Percentiles rank a stretch among this genome's conserved stretches.
These are phyloP conservation scores for Podospora sp. DNA, from an alignment of 495 filamentous ascomycete genomes.

Conservation along the genomic window DNA sequence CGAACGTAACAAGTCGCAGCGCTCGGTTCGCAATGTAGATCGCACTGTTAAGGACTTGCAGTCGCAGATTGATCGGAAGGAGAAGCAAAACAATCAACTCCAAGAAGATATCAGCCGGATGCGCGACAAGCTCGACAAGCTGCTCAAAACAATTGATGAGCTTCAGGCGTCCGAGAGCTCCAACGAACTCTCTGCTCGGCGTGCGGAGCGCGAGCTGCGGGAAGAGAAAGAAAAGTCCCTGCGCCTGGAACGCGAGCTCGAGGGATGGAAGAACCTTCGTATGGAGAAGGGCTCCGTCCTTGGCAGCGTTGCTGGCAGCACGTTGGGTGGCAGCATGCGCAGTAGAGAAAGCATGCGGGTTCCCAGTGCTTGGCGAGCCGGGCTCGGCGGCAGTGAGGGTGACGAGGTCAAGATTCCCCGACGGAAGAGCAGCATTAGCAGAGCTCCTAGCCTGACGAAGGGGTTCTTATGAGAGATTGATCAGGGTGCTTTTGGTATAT, in stretches of 20 bases:
- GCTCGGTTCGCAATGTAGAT: slow-evolving; percentile 89
- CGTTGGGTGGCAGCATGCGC: slow-evolving; percentile 39
- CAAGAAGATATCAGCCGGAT: slow-evolving; percentile 78
- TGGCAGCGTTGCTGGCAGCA: slow-evolving; percentile 30
- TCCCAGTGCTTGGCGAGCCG: slow-evolving; percentile 36
- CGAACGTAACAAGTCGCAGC: slow-evolving; percentile 74
- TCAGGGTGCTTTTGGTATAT: background rate
- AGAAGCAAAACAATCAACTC: slow-evolving; percentile 78
- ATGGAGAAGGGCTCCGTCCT: slow-evolving; percentile 57
- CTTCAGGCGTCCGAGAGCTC: slow-evolving; percentile 82
- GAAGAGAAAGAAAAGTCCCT: slow-evolving; percentile 86
- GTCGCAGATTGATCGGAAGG: slow-evolving; percentile 86
- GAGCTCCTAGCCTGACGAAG: slow-evolving; percentile 56
- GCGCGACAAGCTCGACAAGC: slow-evolving; percentile 85
- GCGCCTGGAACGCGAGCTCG: slow-evolving; percentile 84
- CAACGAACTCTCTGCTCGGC: slow-evolving; percentile 74
- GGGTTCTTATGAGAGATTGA: slow-evolving; percentile 51
- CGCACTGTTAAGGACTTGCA: slow-evolving; percentile 93
- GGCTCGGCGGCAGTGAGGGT: slow-evolving; percentile 18
- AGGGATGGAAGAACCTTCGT: slow-evolving; percentile 77
- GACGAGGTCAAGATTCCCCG: slow-evolving; percentile 55
- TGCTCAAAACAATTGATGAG: slow-evolving; percentile 89
- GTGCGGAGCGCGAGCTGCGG: slow-evolving; percentile 85
- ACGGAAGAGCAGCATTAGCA: slow-evolving; percentile 58
- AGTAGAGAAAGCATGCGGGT: slow-evolving; percentile 42